These are phyloP conservation scores for Quercus variabilis DNA, from an alignment of 306 rosid species.

Conservation along the genomic window DNA sequence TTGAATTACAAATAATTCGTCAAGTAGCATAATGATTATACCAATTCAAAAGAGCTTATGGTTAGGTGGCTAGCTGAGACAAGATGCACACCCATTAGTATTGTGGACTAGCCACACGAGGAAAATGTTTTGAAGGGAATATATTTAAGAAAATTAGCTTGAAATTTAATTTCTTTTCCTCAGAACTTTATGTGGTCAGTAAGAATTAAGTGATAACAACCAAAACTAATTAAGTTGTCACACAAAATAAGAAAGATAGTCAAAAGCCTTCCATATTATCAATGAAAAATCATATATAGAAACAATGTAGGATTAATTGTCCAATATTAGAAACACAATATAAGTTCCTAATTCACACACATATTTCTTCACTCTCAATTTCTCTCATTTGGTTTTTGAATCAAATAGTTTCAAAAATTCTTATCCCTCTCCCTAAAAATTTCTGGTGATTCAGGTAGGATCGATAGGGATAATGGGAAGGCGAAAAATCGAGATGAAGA, in stretches of 20 bases:
- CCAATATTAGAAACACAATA: slow-evolving; percentile 1
- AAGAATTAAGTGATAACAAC: not conserved
- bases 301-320: not conserved
- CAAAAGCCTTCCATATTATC: not conserved
- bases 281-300: not conserved
- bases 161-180: not conserved
- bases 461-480: slow-evolving; percentile 4
- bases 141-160: not conserved
- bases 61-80: no score
- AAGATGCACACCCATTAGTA: no score
- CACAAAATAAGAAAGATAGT: not conserved
- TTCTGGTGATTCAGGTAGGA: not conserved
- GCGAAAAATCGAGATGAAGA: slow-evolving; percentile 45
- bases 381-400: not conserved
- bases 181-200: not conserved
- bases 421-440: not conserved
- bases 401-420: not conserved
- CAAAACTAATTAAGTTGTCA: no score
- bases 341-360: not conserved
- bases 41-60: no score
- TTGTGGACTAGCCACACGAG: not conserved
- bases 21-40: no score
- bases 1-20: no score
- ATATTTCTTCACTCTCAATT: not conserved
- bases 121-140: not conserved